Evolutionary conservation across 306 rosid genomes (phyloP).

Genomic region (Cyamopsis tetragonoloba): DNA sequence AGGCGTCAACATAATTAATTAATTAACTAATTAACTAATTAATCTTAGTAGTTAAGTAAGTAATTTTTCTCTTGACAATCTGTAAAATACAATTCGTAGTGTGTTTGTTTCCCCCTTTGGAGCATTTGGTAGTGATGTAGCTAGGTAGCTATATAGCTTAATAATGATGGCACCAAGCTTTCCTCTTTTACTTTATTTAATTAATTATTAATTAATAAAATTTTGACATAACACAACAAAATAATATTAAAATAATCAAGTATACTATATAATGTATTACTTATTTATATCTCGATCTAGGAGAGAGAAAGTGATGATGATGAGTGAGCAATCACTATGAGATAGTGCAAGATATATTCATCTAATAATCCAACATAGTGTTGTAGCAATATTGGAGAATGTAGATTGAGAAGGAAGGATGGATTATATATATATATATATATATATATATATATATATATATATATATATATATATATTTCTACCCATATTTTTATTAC

Average conservation of each 20-base stretch:
- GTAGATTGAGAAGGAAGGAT: background rate
- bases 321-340: conserved; percentile 34
- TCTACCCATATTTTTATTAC: too few relatives aligned
- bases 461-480: too few relatives aligned
- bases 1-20: conserved; percentile 4
- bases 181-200: conserved; percentile 13
- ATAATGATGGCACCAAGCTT: conserved; percentile 6
- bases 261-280: background rate
- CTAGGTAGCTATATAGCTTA: conserved; percentile 1
- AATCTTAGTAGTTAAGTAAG: conserved; percentile 19
- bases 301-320: background rate
- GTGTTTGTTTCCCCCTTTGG: conserved; percentile 3
- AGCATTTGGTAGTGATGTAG: conserved; percentile 13
- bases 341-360: conserved; percentile 26
- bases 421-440: conserved; percentile 8
- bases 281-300: background rate
- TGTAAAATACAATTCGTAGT: background rate
- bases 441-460: too few relatives aligned
- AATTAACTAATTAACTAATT: too few relatives aligned
- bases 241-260: background rate
- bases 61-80: conserved; percentile 13
- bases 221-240: background rate
- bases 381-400: conserved; percentile 15
- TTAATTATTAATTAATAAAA: background rate
- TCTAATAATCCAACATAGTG: conserved; percentile 26